A percentile compares a stretch with the other conserved stretches of the same genome.
Evolutionary conservation across 208 protist genomes (phyloP).

Genomic region (Entamoeba dispar): DNA sequence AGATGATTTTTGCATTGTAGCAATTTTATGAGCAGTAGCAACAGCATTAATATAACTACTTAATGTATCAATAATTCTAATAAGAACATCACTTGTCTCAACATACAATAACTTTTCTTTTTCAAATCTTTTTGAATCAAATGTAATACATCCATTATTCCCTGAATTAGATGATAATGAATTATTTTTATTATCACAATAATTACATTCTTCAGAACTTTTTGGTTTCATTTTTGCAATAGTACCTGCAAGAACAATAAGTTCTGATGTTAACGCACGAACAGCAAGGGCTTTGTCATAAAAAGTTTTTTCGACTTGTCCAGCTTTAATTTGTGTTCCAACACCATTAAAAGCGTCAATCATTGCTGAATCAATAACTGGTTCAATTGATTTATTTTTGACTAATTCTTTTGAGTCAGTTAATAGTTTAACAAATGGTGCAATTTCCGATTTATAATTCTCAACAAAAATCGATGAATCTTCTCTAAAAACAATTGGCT

Average conservation of each 20-base stretch:
- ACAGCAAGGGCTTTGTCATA: neutral
- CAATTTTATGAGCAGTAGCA: neutral
- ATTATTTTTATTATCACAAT: neutral
- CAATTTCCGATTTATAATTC: neutral
- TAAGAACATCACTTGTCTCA: neutral
- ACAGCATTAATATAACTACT: neutral
- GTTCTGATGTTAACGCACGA: neutral
- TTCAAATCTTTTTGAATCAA: neutral
- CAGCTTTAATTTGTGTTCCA: neutral
- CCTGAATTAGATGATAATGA: no score
- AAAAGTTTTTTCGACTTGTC: neutral
- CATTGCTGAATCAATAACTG: neutral
- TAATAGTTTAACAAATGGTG: neutral
- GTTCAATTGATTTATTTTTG: neutral
- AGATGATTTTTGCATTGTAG: neutral
- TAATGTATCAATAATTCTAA: neutral
- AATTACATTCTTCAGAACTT: neutral
- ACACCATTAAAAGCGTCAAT: neutral
- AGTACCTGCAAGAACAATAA: neutral
- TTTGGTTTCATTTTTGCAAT: neutral
- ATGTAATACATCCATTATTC: no score
- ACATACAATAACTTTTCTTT: neutral
- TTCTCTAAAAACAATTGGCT: neutral
- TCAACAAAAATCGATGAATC: neutral
- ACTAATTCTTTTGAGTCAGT: neutral